Evolutionary conservation across 1,284 basidiomycete species (phyloP).

Genomic region (Ceratobasidium sp.): DNA sequence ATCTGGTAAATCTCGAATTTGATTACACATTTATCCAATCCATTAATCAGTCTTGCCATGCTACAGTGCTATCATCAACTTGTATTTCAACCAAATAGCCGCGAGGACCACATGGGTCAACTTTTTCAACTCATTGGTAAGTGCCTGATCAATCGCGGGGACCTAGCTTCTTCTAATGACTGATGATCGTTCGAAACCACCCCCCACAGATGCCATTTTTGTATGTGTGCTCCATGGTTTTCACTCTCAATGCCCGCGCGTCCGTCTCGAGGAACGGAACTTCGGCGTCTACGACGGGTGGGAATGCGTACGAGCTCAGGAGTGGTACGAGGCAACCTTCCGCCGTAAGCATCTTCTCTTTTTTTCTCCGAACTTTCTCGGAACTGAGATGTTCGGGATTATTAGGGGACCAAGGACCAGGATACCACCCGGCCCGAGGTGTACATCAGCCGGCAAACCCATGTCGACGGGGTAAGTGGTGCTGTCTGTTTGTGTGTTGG

Average conservation of each 20-base stretch:
- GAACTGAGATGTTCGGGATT: not conserved
- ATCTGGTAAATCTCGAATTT: constrained; percentile 18
- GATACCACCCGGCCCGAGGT: constrained; percentile 23
- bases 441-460: constrained; percentile 34
- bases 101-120: constrained; percentile 22
- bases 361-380: not conserved
- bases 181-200: not conserved
- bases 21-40: not conserved
- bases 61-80: constrained; percentile 25
- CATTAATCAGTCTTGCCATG: not conserved
- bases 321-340: constrained; percentile 16
- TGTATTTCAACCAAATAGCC: constrained; percentile 17
- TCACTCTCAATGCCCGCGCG: constrained; percentile 29
- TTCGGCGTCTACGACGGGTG: constrained; percentile 1
- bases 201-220: constrained; percentile 31
- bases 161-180: not conserved
- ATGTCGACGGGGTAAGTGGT: constrained; percentile 29
- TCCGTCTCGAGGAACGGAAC: constrained; percentile 13
- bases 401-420: not conserved
- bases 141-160: not conserved
- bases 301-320: constrained; percentile 25
- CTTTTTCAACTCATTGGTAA: constrained; percentile 35
- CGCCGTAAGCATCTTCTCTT: not conserved
- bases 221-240: constrained; percentile 28
- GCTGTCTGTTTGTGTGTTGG: not conserved